phyloP scores from a whole-genome alignment of 345 rosid genomes.

The Citropsis articulata region DNA sequence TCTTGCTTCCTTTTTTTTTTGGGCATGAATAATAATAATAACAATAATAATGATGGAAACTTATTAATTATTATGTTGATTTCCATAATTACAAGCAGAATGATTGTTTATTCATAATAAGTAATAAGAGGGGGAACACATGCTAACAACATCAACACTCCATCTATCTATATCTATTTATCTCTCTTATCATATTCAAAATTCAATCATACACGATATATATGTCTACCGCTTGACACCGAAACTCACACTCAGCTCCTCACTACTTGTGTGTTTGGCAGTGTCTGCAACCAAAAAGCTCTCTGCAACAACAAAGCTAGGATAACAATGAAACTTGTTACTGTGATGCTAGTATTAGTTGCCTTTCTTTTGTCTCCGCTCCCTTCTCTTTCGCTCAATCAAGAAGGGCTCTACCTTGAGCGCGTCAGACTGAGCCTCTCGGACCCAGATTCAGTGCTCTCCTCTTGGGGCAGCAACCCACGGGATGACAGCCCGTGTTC shows the following conservation, averaged over 20 bases:
- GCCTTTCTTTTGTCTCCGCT: constrained; percentile 12
- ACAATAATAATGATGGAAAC: no score
- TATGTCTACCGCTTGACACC: no score
- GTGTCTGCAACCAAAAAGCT: background rate
- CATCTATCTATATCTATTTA: background rate
- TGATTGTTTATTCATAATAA: constrained; percentile 1
- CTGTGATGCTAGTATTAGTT: constrained; percentile 29
- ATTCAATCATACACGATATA: no score
- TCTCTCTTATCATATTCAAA: background rate
- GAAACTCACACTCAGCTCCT: background rate
- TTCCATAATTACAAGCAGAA: background rate
- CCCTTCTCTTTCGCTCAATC: constrained; percentile 42
- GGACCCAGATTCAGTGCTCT: constrained; percentile 57
- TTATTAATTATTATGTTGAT: background rate
- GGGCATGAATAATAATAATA: background rate
- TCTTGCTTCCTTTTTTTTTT: no score
- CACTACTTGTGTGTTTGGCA: no score
- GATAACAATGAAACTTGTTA: background rate
- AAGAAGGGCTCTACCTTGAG: constrained; percentile 61
- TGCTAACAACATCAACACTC: background rate
- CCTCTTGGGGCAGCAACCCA: constrained; percentile 48
- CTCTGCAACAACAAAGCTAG: background rate
- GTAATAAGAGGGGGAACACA: background rate
- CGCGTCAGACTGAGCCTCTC: constrained; percentile 41
- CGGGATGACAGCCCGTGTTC: constrained; percentile 48